Evolutionary conservation across 1,139 yeast species (phyloP).

Genomic region (Yamadazyma sp.): DNA sequence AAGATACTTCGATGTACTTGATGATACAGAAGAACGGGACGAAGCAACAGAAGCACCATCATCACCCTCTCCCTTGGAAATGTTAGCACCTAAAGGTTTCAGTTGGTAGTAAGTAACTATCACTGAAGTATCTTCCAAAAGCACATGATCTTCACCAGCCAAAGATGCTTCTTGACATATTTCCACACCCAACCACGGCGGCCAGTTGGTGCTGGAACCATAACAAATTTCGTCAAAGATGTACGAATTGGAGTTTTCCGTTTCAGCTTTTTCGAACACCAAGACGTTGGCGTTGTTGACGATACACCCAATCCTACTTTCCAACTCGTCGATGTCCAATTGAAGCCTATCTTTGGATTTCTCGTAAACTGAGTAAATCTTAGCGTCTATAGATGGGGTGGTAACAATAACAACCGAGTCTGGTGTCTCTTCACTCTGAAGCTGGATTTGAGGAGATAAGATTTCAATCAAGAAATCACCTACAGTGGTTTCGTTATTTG

Average conservation of each 20-base stretch:
- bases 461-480: conserved; percentile 71
- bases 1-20: background rate
- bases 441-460: conserved; percentile 83
- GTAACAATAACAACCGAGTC: conserved; percentile 56
- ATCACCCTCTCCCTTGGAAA: conserved; percentile 11
- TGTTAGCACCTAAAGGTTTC: conserved; percentile 26
- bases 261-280: conserved; percentile 32
- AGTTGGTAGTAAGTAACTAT: conserved; percentile 36
- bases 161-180: conserved; percentile 37
- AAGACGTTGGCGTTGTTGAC: conserved; percentile 42
- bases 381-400: conserved; percentile 41
- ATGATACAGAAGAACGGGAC: conserved; percentile 6
- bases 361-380: conserved; percentile 37
- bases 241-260: conserved; percentile 16
- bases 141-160: conserved; percentile 36
- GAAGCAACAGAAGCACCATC: conserved; percentile 9
- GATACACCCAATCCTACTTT: conserved; percentile 38
- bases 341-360: conserved; percentile 22
- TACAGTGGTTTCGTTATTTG: conserved; percentile 44
- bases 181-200: conserved; percentile 49
- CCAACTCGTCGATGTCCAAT: conserved; percentile 29
- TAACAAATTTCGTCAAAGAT: conserved; percentile 31
- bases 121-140: conserved; percentile 39
- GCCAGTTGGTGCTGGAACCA: conserved; percentile 44
- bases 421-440: conserved; percentile 65